Conservation (phyloP, 2,329 filamentous ascomycete species). For the Bretziella fagacearum region DNA sequence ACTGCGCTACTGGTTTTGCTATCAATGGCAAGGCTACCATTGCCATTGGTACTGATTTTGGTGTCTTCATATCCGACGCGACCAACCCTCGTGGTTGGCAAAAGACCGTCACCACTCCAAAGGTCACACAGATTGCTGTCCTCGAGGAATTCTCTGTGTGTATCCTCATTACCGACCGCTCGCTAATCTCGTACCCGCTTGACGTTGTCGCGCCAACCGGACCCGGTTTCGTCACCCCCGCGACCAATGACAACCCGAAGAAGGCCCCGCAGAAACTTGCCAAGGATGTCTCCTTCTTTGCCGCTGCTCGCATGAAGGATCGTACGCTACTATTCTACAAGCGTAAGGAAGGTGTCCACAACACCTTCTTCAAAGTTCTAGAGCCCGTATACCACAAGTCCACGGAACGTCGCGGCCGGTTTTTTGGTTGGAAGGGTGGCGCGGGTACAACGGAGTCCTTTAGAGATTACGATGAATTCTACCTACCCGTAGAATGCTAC, state of each 20-base stretch:
- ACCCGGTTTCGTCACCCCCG: slow-evolving; percentile 38
- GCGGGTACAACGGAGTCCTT: slow-evolving; percentile 69
- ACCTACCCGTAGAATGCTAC: slow-evolving; percentile 88
- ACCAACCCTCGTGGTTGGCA: slow-evolving; percentile 83
- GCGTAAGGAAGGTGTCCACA: slow-evolving; percentile 79
- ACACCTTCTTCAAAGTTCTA: slow-evolving; percentile 92
- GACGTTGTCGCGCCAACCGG: slow-evolving; percentile 55
- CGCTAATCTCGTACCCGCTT: slow-evolving; percentile 81
- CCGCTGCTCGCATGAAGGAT: slow-evolving; percentile 93
- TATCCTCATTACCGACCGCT: slow-evolving; percentile 78
- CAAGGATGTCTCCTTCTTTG: slow-evolving; percentile 92
- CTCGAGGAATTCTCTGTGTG: slow-evolving; percentile 92
- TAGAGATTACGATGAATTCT: slow-evolving; percentile 97
- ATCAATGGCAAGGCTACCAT: slow-evolving; percentile 73
- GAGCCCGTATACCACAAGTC: slow-evolving; percentile 92
- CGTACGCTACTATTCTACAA: slow-evolving; percentile 92
- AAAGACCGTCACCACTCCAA: slow-evolving; percentile 56
- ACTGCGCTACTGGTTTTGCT: slow-evolving; percentile 83
- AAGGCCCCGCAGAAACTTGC: slow-evolving; percentile 84
- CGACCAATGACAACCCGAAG: slow-evolving; percentile 53
- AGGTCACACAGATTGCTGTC: slow-evolving; percentile 83
- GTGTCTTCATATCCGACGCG: slow-evolving; percentile 77
- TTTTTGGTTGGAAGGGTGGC: slow-evolving; percentile 33
- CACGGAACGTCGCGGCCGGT: slow-evolving; percentile 60
- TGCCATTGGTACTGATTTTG: slow-evolving; percentile 87